These are phyloP conservation scores for Pseudonectria buxi DNA, from an alignment of 2,329 filamentous ascomycete genomes.

Conservation along the genomic window DNA sequence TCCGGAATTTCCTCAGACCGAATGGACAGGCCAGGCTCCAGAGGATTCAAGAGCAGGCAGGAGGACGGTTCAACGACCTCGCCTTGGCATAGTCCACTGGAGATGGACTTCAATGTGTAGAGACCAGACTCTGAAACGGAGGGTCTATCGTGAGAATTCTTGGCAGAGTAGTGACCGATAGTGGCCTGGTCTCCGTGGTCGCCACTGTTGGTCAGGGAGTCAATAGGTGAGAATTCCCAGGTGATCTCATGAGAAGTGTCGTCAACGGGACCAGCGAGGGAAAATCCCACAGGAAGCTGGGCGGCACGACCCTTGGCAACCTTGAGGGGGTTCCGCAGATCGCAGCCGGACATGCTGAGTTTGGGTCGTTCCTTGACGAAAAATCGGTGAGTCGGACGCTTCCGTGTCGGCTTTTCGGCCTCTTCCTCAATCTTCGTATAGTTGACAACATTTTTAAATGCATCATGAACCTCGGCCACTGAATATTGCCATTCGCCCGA, in stretches of 20 bases:
- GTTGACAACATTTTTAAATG: constrained; percentile 75
- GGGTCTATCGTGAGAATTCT: constrained; percentile 56
- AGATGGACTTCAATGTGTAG: constrained; percentile 76
- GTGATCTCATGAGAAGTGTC: constrained; percentile 65
- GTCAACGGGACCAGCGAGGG: constrained; percentile 49
- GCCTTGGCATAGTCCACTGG: constrained; percentile 74
- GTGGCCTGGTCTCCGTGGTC: constrained; percentile 58
- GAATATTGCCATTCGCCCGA: constrained; percentile 83
- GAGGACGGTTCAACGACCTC: constrained; percentile 90
- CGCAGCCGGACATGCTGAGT: constrained; percentile 65
- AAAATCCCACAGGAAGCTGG: constrained; percentile 65
- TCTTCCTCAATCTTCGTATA: constrained; percentile 65
- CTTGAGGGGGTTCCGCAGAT: constrained; percentile 72
- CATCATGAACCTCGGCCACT: constrained; percentile 88
- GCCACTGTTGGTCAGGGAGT: constrained; percentile 60
- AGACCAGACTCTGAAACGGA: constrained; percentile 71
- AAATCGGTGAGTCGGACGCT: constrained; percentile 68
- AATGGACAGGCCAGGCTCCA: constrained; percentile 73
- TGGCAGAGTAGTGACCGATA: constrained; percentile 52
- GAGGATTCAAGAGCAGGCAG: constrained; percentile 86
- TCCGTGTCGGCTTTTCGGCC: constrained; percentile 54
- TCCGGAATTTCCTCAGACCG: constrained; percentile 78
- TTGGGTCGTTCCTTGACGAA: constrained; percentile 80
- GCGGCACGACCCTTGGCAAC: constrained; percentile 68
- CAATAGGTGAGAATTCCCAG: constrained; percentile 76